Evolutionary conservation across 257 asterid species (phyloP).

Genomic region (Ballota nigra): DNA sequence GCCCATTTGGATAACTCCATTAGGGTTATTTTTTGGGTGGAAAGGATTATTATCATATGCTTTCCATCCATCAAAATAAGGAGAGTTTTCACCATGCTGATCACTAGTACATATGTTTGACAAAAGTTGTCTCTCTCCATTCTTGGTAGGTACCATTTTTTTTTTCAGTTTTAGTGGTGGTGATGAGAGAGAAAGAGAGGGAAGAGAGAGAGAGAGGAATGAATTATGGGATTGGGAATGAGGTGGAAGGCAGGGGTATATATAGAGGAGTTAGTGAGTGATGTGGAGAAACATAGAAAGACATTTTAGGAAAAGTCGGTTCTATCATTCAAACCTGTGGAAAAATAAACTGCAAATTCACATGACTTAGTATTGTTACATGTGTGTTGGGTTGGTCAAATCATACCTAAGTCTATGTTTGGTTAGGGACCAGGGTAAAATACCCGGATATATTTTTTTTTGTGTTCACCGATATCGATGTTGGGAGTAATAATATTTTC

Average conservation of each 20-base stretch:
- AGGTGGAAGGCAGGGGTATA: conserved; percentile 21
- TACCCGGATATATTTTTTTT: too few species aligned
- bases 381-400: conserved; percentile 6
- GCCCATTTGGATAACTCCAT: conserved; percentile 92
- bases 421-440: too few species aligned
- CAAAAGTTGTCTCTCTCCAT: conserved; percentile 30
- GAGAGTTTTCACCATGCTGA: conserved; percentile 76
- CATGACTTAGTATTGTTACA: background rate
- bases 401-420: too few species aligned
- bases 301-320: conserved; percentile 39
- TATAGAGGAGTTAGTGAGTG: conserved; percentile 28
- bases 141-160: conserved; percentile 34
- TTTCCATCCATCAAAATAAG: conserved; percentile 92
- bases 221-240: background rate
- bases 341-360: conserved; percentile 14
- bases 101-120: conserved; percentile 59
- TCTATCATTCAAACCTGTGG: conserved; percentile 45
- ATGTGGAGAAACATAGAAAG: conserved; percentile 3
- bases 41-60: conserved; percentile 76
- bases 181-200: background rate
- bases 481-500: too few species aligned
- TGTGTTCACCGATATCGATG: too few species aligned
- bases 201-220: background rate
- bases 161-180: background rate
- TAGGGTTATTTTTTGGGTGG: conserved; percentile 56